These are phyloP conservation scores for Coemansia pectinata DNA, from an alignment of 192 early-diverging fungal species.

Conservation along the genomic window DNA sequence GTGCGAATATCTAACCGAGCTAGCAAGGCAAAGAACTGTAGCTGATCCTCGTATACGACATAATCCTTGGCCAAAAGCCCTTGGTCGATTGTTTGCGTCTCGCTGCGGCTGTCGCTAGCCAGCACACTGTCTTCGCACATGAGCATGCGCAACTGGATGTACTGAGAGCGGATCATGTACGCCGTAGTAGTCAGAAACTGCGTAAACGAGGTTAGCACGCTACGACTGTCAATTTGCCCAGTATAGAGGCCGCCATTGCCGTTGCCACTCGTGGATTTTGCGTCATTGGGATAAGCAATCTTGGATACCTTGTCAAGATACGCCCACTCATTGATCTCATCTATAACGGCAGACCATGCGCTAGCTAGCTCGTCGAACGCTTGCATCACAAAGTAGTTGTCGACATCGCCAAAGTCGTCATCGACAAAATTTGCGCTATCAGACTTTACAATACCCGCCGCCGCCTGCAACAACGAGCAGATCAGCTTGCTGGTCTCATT, in stretches of 20 bases:
- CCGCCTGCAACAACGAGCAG: constrained; percentile 40
- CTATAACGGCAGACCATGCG: constrained; percentile 47
- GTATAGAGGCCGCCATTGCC: not conserved
- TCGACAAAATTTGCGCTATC: constrained; percentile 32
- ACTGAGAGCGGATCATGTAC: constrained; percentile 46
- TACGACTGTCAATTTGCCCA: constrained; percentile 4
- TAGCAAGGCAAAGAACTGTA: constrained; percentile 49
- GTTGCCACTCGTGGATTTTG: not conserved
- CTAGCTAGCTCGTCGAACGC: constrained; percentile 55
- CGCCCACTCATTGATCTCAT: constrained; percentile 39
- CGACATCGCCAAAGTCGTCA: constrained; percentile 53
- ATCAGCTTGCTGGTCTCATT: constrained; percentile 49
- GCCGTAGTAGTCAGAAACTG: constrained; percentile 42
- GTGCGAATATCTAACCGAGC: constrained; percentile 41
- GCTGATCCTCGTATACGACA: constrained; percentile 53
- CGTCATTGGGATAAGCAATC: not conserved
- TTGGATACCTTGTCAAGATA: constrained; percentile 23
- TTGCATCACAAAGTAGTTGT: constrained; percentile 57
- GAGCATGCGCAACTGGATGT: constrained; percentile 52
- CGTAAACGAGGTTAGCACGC: constrained; percentile 33
- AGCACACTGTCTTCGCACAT: constrained; percentile 42
- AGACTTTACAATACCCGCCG: constrained; percentile 33
- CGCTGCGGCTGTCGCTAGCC: constrained; percentile 14
- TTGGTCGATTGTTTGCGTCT: constrained; percentile 28
- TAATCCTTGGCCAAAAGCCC: constrained; percentile 50